Conservation (phyloP, 306 rosid species). For the Abrus precatorius region DNA sequence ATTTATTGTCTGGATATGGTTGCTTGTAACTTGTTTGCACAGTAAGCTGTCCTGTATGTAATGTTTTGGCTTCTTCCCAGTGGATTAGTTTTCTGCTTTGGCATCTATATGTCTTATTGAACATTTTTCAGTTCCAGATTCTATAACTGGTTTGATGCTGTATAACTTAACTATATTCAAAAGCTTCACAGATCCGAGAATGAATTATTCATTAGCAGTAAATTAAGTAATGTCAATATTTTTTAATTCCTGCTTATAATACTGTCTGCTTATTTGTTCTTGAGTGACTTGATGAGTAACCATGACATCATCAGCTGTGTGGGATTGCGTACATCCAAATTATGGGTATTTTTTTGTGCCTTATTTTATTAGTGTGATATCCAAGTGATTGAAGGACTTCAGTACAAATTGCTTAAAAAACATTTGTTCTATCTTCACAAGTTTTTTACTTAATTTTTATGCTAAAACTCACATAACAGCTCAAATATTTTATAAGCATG, state of each 20-base stretch:
- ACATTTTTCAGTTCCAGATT: background rate
- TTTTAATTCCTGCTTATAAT: background rate
- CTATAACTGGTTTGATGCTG: background rate
- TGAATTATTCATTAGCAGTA: background rate
- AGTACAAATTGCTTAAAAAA: conserved; percentile 23
- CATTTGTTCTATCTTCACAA: conserved; percentile 6
- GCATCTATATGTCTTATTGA: conserved; percentile 12
- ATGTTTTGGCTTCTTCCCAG: conserved; percentile 9
- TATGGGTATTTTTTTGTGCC: too few species aligned
- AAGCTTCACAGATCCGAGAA: background rate
- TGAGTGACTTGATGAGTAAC: background rate
- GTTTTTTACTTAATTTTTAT: conserved; percentile 6
- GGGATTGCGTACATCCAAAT: too few species aligned
- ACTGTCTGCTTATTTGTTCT: background rate
- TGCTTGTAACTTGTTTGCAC: too few species aligned
- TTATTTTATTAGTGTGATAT: background rate
- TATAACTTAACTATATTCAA: background rate
- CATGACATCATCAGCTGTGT: too few species aligned
- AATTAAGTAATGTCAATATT: background rate
- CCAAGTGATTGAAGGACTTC: conserved; percentile 36
- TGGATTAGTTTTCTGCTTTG: conserved; percentile 1
- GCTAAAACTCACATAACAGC: conserved; percentile 9
- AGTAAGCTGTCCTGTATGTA: background rate
- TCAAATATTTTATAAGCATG: conserved; percentile 32
- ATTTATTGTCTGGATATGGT: too few species aligned